Evolutionary conservation across 2,329 filamentous ascomycete genomes (phyloP), one percentile per base, ranked within the genome.

Genomic region (Neopestalotiopsis sp.): DNA sequence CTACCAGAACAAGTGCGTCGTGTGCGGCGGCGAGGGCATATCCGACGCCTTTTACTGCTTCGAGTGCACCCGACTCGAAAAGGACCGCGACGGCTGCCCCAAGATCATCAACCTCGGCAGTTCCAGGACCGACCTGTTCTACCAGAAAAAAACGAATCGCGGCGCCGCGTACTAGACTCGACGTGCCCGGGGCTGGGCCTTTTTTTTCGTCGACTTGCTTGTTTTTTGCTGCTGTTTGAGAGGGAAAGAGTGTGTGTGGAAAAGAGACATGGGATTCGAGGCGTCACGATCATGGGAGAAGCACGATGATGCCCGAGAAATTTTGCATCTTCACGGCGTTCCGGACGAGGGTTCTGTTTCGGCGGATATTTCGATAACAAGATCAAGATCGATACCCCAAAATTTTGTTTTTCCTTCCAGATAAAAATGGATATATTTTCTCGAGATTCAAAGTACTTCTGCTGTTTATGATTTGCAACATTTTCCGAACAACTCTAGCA

Each of bases 1-100:
- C 88, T 99, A 98, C 86, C 96, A 98, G 85, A 99, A 99, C 86
- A 99, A 99, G 83, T 99, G 96, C 81, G 94, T 99, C 74, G 96
- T 99, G 58, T 99, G 96, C 83, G 96, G 96, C 80, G 96, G 96
- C 75, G 96, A 98, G 84, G 96, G 96, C 38, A 99, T 99, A 80
- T 96, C 93, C 42, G 96, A 99, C 81, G 96, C 96, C 64, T 98
- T 98, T 82, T 99, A 99, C 85, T 99, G 96, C 86, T 98, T 98
- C 79, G 96, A 99, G 83, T 99, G 96, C 81, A 99, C 96, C 69
- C 89, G 96, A 7, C 84, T 99, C 17, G 96, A 99, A 81, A 99
- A 98, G 83, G 96, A 99, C 80, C 87, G 96, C 70, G 96, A 99
- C 79, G 96, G 96, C 2, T 99, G 96, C 81, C 96, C 96, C 67